Evolutionary conservation across 345 rosid genomes (phyloP).

Genomic region (Salix viminalis): DNA sequence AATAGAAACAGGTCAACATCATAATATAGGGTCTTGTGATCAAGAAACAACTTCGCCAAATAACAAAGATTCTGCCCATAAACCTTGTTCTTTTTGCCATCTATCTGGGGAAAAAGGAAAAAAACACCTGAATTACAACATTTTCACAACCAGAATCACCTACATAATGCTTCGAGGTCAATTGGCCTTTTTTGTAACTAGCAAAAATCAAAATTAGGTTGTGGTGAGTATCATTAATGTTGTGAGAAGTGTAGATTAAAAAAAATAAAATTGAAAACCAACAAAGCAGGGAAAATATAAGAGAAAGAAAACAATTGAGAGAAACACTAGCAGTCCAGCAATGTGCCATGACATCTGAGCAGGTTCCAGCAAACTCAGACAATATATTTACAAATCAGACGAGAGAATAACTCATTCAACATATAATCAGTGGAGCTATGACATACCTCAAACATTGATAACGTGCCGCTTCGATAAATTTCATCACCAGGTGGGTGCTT

Average conservation of each 20-base stretch:
- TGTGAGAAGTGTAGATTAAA: background rate
- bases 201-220: background rate
- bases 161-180: background rate
- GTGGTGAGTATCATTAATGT: background rate
- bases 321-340: background rate
- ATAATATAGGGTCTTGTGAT: constrained; percentile 98
- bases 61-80: constrained; percentile 98
- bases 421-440: no score
- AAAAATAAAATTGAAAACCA: background rate
- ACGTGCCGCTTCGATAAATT: constrained; percentile 90
- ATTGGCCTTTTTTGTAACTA: background rate
- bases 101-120: constrained; percentile 44
- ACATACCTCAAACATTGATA: constrained; percentile 98
- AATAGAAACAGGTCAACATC: constrained; percentile 94
- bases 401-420: background rate
- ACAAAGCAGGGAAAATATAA: background rate
- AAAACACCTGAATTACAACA: background rate
- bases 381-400: background rate
- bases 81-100: constrained; percentile 97
- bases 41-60: constrained; percentile 94
- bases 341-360: background rate
- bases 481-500: constrained; percentile 99
- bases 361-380: background rate
- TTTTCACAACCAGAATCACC: background rate
- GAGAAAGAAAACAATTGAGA: background rate